Conservation (phyloP, 1,284 basidiomycete species). For the Pseudozyma pruni region DNA sequence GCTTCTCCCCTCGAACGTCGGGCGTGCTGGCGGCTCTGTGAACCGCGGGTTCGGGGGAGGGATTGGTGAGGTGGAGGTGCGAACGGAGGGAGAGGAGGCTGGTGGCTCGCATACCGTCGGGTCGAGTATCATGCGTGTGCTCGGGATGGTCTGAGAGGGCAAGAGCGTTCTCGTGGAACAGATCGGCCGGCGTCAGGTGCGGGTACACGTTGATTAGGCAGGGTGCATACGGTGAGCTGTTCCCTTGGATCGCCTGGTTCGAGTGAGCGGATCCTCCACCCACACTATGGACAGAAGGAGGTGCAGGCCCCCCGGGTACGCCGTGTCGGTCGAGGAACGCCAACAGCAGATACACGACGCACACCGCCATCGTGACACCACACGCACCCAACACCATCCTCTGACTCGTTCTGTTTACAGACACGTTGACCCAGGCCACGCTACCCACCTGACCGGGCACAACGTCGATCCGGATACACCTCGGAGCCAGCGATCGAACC, state of each 20-base stretch:
- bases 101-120: neutral
- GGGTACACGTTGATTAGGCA: neutral
- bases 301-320: neutral
- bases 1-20: constrained; percentile 1
- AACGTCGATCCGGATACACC: constrained; percentile 3
- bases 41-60: neutral
- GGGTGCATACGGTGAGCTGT: neutral
- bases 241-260: too few relatives aligned
- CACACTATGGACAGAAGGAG: neutral
- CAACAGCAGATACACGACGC: constrained; percentile 7
- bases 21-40: constrained; percentile 6
- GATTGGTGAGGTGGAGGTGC: neutral
- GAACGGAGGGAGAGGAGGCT: neutral
- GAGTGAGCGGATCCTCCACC: neutral
- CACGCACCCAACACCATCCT: constrained; percentile 1
- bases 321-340: constrained; percentile 11
- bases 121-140: too few relatives aligned
- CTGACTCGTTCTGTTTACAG: constrained; percentile 2
- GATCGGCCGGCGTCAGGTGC: constrained; percentile 9
- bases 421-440: constrained; percentile 10
- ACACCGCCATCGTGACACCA: neutral
- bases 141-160: neutral
- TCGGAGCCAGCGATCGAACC: constrained; percentile 17
- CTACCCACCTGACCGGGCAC: constrained; percentile 2
- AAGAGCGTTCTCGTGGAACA: constrained; percentile 9